phyloP scores from a whole-genome alignment of 208 protist genomes.

The Trypanosoma conorhini region DNA sequence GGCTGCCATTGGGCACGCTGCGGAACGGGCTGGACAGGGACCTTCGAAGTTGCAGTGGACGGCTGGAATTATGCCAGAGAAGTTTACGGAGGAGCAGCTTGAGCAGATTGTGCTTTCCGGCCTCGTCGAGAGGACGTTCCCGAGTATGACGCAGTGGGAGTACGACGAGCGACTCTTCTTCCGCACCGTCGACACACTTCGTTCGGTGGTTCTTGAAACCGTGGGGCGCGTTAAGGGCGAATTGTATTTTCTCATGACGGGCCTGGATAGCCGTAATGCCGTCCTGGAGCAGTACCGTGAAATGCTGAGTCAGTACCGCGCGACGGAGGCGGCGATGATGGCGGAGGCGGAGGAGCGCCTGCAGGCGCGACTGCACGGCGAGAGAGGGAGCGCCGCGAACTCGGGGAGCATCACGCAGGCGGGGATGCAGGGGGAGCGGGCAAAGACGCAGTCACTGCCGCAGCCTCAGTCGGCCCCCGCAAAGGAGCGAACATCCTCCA shows the following conservation, averaged over 20 bases:
- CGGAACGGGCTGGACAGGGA: conserved; percentile 33
- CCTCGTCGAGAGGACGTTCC: conserved; percentile 37
- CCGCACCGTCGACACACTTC: conserved; percentile 34
- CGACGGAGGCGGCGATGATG: background rate
- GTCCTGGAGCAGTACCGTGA: conserved; percentile 37
- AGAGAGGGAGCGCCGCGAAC: background rate
- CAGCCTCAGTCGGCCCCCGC: too few species aligned
- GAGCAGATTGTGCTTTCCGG: conserved; percentile 40
- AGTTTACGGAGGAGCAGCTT: conserved; percentile 39
- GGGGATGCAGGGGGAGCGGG: too few species aligned
- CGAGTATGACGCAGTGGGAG: conserved; percentile 34
- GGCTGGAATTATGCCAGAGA: conserved; percentile 21
- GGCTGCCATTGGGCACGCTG: conserved; percentile 39
- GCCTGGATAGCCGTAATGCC: conserved; percentile 35
- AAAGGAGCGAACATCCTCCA: too few species aligned
- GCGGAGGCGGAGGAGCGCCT: conserved; percentile 19
- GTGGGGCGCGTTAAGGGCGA: conserved; percentile 50
- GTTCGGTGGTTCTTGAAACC: conserved; percentile 40
- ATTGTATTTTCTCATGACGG: conserved; percentile 50
- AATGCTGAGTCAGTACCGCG: conserved; percentile 2
- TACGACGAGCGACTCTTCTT: conserved; percentile 23
- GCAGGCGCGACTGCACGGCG: conserved; percentile 8
- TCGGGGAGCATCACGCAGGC: too few species aligned
- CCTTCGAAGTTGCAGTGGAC: conserved; percentile 31
- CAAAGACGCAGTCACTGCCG: too few species aligned